Base-by-base conservation (phyloP, 805 yeast genomes). In the Hermanozyma aechmeae region DNA sequence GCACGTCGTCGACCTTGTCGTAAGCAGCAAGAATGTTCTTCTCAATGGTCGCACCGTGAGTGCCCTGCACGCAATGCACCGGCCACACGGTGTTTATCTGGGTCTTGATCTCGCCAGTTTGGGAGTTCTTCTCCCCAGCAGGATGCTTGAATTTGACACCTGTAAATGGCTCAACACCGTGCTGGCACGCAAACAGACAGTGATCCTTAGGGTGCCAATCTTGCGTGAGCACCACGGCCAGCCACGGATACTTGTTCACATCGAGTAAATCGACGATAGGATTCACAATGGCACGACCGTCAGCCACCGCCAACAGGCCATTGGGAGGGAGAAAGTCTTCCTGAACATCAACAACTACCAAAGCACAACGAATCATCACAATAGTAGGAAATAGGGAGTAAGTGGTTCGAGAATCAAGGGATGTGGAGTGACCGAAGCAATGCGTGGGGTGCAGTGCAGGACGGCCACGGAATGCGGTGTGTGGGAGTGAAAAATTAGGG, bases 141-240 rank as follows among this genome's bases (percentile, higher is more conserved):
- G 92, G 87, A 27, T 76, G 71, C 2, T 43, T 28, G 45, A 78
- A 73, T 12, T 47, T 56, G 23, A 71, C 39, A 2, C 58, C 46
- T 0, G 74, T 56, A 46, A 62, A 86, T 2, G 86, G 81, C 2
- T 52, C 20, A 39, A 50, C 51, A 43, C 46, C 48, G 45, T 85
- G 86, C 26, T 66, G 69, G 1, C 78, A 65, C 0, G 96, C 95
- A 63, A 87, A 87, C 6, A 95, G 85, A 1, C 69, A 64, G 49
- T 87, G 97, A 42, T 71, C 63, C 9, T 38, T 23, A 0, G 96
- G 93, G 50, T 87, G 97, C 92, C 94, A 84, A 48, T 87, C 97
- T 47, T 78, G 75, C 3, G 94, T 79, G 22, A 83, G 77, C 0
- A 81, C 70, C 1, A 84, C 61, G 5, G 74, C 55, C 25, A 64